Base-by-base conservation (phyloP, 1,284 basidiomycete genomes). In the Baeospora myosura region DNA sequence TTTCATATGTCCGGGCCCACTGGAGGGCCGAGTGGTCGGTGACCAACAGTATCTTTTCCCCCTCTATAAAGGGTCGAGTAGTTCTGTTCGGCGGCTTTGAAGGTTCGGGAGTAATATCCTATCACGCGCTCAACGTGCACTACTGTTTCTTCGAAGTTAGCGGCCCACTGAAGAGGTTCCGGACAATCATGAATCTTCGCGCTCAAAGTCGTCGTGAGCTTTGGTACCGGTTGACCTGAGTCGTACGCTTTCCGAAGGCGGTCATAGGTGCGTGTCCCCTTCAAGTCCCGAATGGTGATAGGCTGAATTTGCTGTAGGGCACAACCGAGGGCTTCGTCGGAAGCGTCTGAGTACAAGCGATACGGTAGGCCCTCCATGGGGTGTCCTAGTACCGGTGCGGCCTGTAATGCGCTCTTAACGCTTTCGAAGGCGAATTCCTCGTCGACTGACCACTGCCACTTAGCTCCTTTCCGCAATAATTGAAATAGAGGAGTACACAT, bases 301-400 rank as follows among this genome's bases (percentile, higher is more conserved):
- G 26, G 29, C 20, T 40, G 38, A 2, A 40, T 29, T 16, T 40
- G 38, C 10, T 40, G 38, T 4, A 40, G 10, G 26, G n/a, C n/a
- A 8, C 26, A 8, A 29, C 8, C 26, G 8, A 29, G n/a, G n/a
- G n/a, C n/a, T n/a, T 7, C 14, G 18, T 29, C 26, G 26, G 8
- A 29, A 8, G 26, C 26, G 26, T 29, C 26, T 29, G 26, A 8
- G n/a, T 29, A 29, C 26, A 29, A n/a, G n/a, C 26, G 26, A n/a
- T 29, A 29, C 8, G 26, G 26, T 8, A 8, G 8, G 8, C 26
- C 26, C 8, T 8, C 8, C 26, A 29, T 29, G 8, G 26, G 8
- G n/a, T 29, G n/a, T 29, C 26, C 26, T 29, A 8, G 26, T 8
- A 29, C n/a, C 8, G 26, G 26, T 8, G 26, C 26, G 26, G 8